A percentile compares a stretch with the other conserved stretches of the same genome.
These are phyloP conservation scores for Euphorbia tirucalli DNA, from an alignment of 345 rosid species.

Conservation along the genomic window DNA sequence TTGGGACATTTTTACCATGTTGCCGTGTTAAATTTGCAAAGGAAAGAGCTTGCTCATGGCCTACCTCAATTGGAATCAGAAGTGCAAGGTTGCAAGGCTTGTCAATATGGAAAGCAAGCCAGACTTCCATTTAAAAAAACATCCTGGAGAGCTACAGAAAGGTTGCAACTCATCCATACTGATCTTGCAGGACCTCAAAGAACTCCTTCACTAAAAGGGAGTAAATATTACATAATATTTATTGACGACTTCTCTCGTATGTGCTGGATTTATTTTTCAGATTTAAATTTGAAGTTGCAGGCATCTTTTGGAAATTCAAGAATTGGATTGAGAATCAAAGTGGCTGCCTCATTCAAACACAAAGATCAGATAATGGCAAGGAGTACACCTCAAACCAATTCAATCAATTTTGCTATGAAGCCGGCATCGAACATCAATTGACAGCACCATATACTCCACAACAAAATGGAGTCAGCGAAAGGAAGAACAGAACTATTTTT, in stretches of 20 bases:
- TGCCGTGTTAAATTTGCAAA: accelerated
- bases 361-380: constrained; percentile 4
- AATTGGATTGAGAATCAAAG: constrained; percentile 5
- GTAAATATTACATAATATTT: too few relatives aligned
- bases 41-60: not conserved
- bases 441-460: too few relatives aligned
- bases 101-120: not conserved
- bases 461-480: too few relatives aligned
- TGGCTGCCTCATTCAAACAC: not conserved
- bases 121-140: not conserved
- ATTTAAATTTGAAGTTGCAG: not conserved
- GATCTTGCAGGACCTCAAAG: not conserved
- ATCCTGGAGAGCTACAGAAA: not conserved
- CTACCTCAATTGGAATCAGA: not conserved
- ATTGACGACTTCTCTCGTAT: not conserved
- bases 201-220: not conserved
- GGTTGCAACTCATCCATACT: constrained; percentile 7
- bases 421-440: constrained; percentile 8
- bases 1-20: not conserved
- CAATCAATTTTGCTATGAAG: not conserved
- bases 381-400: not conserved
- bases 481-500: too few relatives aligned
- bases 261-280: not conserved
- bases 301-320: too few relatives aligned
- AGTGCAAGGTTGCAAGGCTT: not conserved